Conservation (phyloP, 805 yeast species). For the Candida hispaniensis region DNA sequence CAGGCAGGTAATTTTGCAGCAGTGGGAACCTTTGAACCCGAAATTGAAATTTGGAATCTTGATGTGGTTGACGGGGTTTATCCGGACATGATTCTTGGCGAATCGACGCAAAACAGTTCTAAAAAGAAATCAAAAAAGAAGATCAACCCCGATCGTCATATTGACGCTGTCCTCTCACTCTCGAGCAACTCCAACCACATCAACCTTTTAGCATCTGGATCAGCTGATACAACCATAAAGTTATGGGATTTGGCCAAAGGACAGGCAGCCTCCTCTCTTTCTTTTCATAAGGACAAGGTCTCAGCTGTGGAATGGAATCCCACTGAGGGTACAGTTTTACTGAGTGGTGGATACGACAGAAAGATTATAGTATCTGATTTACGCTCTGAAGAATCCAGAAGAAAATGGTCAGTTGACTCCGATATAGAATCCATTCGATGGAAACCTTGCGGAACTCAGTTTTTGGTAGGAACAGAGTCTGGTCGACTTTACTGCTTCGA, state of each 20-base stretch:
- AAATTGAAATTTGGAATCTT: slow-evolving; percentile 92
- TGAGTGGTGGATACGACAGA: slow-evolving; percentile 93
- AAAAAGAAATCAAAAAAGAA: slow-evolving; percentile 42
- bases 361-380: slow-evolving; percentile 70
- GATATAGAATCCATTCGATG: slow-evolving; percentile 79
- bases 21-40: slow-evolving; percentile 93
- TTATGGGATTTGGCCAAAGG: slow-evolving; percentile 83
- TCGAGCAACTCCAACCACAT: slow-evolving; percentile 74
- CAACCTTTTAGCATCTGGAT: slow-evolving; percentile 81
- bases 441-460: slow-evolving; percentile 40
- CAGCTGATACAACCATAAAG: slow-evolving; percentile 91
- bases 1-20: slow-evolving; percentile 87
- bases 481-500: slow-evolving; percentile 88
- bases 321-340: slow-evolving; percentile 37
- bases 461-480: slow-evolving; percentile 82
- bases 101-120: slow-evolving; percentile 41
- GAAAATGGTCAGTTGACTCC: slow-evolving; percentile 53
- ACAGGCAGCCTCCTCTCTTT: slow-evolving; percentile 66
- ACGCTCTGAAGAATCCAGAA: slow-evolving; percentile 48
- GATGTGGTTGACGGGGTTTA: slow-evolving; percentile 88
- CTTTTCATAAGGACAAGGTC: slow-evolving; percentile 72
- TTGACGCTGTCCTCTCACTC: slow-evolving; percentile 85
- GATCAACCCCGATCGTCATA: slow-evolving; percentile 64
- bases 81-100: slow-evolving; percentile 90
- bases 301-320: slow-evolving; percentile 83